Base-by-base conservation (phyloP, 805 yeast genomes). In the Metschnikowia henanensis region DNA sequence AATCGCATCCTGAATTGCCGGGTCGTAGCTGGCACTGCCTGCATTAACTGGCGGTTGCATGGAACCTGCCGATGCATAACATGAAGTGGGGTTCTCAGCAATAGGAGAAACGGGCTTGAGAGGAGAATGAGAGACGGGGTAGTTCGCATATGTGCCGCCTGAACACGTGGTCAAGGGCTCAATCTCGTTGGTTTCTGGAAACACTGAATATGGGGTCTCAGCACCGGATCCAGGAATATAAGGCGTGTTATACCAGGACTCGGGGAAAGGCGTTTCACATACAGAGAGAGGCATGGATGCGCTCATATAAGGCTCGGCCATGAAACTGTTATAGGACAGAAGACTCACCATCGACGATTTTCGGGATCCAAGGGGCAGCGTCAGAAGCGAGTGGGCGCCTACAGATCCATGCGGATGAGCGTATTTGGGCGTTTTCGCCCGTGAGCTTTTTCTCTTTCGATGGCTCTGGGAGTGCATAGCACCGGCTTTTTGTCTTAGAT, bases 371-470 rank as follows among this genome's bases (percentile, higher is more conserved):
- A 12, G 20, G 18, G 42, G 42, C 35, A 31, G 31, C 21, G 42
- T 25, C 30, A 33, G 36, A 17, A 33, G 36, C 19, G 36, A 33
- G 25, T 20, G 22, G 13, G 35, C 21, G 35, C n/a, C n/a, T n/a
- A n/a, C n/a, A n/a, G n/a, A n/a, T n/a, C n/a, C 17, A 12, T 36
- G 46, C 7, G 30, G 35, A 22, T 35, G 39, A 4, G 30, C 35
- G 8, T 37, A 19, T 18, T 37, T 42, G 19, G 7, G 83, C 77
- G 42, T 79, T 59, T 60, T 81, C 71, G 62, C 79, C 79, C 77
- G 76, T 12, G 30, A 30, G 31, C 23, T 29, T 20, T 43, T 44
- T 33, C 35, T 35, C 30, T 33, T 38, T 25, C 30, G 22, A 4
- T 8, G 39, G 17, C 32, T 30, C 12, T 12, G 50, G 29, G 39